Evolutionary conservation across 768 basidiomycete genomes (phyloP).

Genomic region (Hemileccinum impolitum): DNA sequence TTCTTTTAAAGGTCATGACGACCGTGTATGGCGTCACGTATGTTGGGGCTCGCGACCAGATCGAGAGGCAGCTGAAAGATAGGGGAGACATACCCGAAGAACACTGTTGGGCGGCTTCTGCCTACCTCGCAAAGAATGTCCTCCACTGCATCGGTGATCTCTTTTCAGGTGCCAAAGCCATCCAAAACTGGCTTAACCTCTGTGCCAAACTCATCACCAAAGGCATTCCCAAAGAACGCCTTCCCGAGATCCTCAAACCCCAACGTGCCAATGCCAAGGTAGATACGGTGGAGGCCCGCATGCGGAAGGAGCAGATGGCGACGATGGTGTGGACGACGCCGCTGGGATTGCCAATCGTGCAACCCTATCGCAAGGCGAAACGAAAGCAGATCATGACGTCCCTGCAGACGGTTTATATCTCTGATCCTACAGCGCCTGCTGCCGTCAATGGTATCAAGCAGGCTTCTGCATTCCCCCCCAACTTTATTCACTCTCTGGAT

Average conservation of each 20-base stretch:
- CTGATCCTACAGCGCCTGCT: conserved; percentile 74
- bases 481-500: conserved; percentile 96
- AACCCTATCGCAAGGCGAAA: conserved; percentile 85
- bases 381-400: conserved; percentile 82
- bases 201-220: conserved; percentile 84
- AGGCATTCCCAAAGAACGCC: conserved; percentile 72
- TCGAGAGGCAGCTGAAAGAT: conserved; percentile 82
- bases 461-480: conserved; percentile 96
- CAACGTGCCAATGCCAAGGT: conserved; percentile 10
- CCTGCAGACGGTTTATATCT: conserved; percentile 84
- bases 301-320: conserved; percentile 91
- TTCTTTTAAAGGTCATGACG: conserved; percentile 77
- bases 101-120: conserved; percentile 67
- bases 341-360: conserved; percentile 91
- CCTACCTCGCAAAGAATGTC: conserved; percentile 79
- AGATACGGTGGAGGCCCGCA: conserved; percentile 32
- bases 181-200: conserved; percentile 87
- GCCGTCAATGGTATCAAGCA: conserved; percentile 87
- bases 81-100: conserved; percentile 69
- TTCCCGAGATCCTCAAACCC: conserved; percentile 41
- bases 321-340: conserved; percentile 96
- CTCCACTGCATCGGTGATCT: conserved; percentile 85
- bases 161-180: conserved; percentile 87
- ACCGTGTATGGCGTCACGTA: conserved; percentile 98
- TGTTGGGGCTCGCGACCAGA: conserved; percentile 92